A percentile compares a stretch with the other conserved stretches of the same genome.
phyloP scores from a whole-genome alignment of 805 yeast species.

The Metschnikowia continentalis region DNA sequence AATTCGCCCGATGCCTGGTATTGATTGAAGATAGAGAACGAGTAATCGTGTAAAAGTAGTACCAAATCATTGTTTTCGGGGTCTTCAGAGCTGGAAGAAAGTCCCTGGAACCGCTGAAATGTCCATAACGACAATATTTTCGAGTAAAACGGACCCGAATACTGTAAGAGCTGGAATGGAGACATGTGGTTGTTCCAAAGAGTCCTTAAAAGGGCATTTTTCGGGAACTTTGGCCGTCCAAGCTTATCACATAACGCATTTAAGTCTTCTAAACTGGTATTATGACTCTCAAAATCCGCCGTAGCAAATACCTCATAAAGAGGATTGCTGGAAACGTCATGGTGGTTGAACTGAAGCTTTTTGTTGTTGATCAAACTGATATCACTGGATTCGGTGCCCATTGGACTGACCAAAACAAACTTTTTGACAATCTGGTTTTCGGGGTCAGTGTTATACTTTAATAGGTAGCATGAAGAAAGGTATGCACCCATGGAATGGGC shows the following conservation, averaged over 20 bases:
- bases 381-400: slow-evolving; percentile 41
- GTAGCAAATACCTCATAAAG: slow-evolving; percentile 27
- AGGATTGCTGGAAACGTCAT: slow-evolving; percentile 33
- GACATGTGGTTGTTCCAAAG: slow-evolving; percentile 38
- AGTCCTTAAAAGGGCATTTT: slow-evolving; percentile 24
- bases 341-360: slow-evolving; percentile 31
- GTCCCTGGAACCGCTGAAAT: slow-evolving; percentile 33
- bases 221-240: slow-evolving; percentile 38
- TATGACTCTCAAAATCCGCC: slow-evolving; percentile 18
- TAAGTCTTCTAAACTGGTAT: slow-evolving; percentile 17
- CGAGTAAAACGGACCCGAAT: slow-evolving; percentile 37
- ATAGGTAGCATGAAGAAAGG: slow-evolving; percentile 34
- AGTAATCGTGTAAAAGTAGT: slow-evolving; percentile 36
- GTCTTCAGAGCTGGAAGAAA: slow-evolving; percentile 17
- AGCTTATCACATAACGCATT: slow-evolving; percentile 27
- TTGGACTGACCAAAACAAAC: slow-evolving; percentile 35
- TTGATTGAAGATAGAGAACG: slow-evolving; percentile 40
- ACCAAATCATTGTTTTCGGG: slow-evolving; percentile 19
- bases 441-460: slow-evolving; percentile 30
- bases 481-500: slow-evolving; percentile 45
- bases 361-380: slow-evolving; percentile 31
- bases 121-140: slow-evolving; percentile 41
- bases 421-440: slow-evolving; percentile 17
- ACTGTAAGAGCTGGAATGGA: slow-evolving; percentile 38
- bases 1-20: slow-evolving; percentile 42